A percentile compares a stretch with the other conserved stretches of the same genome.
phyloP scores from a whole-genome alignment of 306 rosid species.

The Vigna nakashimae region DNA sequence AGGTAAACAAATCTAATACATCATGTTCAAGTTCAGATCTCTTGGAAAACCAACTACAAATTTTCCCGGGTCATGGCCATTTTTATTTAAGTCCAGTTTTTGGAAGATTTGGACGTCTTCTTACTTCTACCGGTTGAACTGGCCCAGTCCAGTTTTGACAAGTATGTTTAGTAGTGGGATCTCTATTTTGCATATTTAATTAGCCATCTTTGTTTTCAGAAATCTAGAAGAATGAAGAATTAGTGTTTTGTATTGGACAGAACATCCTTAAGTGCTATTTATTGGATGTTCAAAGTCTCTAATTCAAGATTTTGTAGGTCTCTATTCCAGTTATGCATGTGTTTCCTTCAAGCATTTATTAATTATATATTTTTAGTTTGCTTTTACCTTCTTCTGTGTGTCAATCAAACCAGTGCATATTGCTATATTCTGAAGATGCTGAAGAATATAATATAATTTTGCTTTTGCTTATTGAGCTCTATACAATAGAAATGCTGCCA shows the following conservation, averaged over 20 bases:
- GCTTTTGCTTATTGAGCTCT: slow-evolving; percentile 23
- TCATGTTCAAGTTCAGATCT: no score
- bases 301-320: not conserved
- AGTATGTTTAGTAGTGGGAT: not conserved
- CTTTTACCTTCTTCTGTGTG: slow-evolving; percentile 4
- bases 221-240: slow-evolving; percentile 14
- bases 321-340: not conserved
- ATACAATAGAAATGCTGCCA: not conserved
- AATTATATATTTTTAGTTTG: not conserved
- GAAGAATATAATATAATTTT: not conserved
- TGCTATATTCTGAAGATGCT: not conserved
- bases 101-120: no score
- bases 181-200: slow-evolving; percentile 24
- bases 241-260: slow-evolving; percentile 10
- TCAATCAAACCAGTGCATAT: not conserved
- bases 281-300: slow-evolving; percentile 4
- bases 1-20: no score
- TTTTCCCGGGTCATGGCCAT: no score
- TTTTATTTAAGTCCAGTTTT: no score
- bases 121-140: no score
- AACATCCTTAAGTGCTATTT: not conserved
- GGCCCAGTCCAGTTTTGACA: no score
- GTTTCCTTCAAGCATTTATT: slow-evolving; percentile 10
- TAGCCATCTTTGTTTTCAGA: not conserved
- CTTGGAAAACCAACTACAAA: no score